Base-by-base conservation (phyloP, 768 basidiomycete species). In the Lactarius akahatsu region DNA sequence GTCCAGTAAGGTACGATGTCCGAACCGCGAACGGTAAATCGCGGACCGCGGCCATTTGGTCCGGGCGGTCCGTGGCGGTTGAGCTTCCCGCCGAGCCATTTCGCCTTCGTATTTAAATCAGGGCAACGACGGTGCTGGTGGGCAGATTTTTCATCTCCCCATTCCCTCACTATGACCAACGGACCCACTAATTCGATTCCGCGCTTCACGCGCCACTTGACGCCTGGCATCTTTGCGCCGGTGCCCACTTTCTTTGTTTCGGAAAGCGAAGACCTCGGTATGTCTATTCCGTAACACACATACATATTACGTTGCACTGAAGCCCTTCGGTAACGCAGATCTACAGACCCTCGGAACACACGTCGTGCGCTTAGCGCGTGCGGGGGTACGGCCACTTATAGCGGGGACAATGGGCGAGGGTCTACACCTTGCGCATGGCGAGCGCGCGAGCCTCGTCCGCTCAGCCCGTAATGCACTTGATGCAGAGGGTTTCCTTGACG, bases 381-480 rank as follows among this genome's bases (percentile, higher is more conserved):
- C 85, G 15, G 90, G 90, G 30, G 87, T 92, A 69, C 83, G 78
- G 9, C 89, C 89, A 18, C 78, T 96, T 67, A 79, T 94, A 59
- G 82, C 86, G 40, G 93, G 93, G 20, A 89, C 91, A 5, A 91
- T 91, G 91, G 88, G 94, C 70, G 94, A 96, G 75, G 92, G 90
- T 23, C 82, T 86, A 68, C 92, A 95, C 73, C 76, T 87, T 56
- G 77, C 89, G 50, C 88, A 83, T 71, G 73, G 79, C 3, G 94
- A 96, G 73, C 86, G 94, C 47, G 77, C 80, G 55, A 77, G 72
- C 11, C 78, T 94, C 68, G 86, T 94, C 74, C 82, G 79, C 62
- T 80, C 85, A 2, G 87, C 89, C 26, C 85, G 95, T 50, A 81
- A 81, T 61, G 88, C 86, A 0, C 81, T 96, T 56, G 92, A 96